Evolutionary conservation across 2,329 filamentous ascomycete species (phyloP).

Genomic region (Colletotrichum viniferum): DNA sequence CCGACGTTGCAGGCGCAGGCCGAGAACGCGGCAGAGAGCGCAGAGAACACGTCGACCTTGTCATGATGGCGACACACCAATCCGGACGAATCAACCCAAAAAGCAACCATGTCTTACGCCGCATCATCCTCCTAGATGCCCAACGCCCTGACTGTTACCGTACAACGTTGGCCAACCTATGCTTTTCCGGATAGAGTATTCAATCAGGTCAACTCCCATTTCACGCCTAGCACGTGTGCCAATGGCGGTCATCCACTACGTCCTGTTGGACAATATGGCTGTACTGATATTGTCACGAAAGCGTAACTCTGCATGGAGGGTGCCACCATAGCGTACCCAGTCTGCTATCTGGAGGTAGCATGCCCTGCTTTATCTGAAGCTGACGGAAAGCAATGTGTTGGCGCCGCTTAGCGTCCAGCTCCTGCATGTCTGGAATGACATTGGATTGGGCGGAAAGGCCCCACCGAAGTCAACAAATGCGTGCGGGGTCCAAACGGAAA

Average conservation of each 20-base stretch:
- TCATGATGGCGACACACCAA: not conserved
- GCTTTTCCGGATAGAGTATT: not conserved
- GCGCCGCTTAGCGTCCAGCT: not conserved
- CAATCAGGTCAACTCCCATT: not conserved
- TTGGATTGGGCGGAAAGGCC: slow-evolving; percentile 4
- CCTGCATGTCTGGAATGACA: not conserved
- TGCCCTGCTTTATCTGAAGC: not conserved
- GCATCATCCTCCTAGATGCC: not conserved
- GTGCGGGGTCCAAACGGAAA: slow-evolving; percentile 13
- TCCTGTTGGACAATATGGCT: not conserved
- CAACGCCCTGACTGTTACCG: not conserved
- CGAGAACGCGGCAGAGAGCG: slow-evolving; percentile 54
- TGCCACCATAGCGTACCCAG: not conserved
- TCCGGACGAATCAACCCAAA: not conserved
- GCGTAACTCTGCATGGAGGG: not conserved
- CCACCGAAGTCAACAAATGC: slow-evolving; percentile 18
- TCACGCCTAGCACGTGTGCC: not conserved
- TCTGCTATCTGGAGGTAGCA: not conserved
- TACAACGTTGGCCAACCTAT: not conserved
- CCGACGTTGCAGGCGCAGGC: slow-evolving; percentile 66
- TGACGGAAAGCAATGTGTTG: not conserved
- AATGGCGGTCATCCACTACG: not conserved
- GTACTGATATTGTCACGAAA: not conserved
- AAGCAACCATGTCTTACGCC: not conserved
- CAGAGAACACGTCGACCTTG: slow-evolving; percentile 28